Evolutionary conservation across 164 flowering plant species (phyloP).

Genomic region (Euptelea pleiosperma): DNA sequence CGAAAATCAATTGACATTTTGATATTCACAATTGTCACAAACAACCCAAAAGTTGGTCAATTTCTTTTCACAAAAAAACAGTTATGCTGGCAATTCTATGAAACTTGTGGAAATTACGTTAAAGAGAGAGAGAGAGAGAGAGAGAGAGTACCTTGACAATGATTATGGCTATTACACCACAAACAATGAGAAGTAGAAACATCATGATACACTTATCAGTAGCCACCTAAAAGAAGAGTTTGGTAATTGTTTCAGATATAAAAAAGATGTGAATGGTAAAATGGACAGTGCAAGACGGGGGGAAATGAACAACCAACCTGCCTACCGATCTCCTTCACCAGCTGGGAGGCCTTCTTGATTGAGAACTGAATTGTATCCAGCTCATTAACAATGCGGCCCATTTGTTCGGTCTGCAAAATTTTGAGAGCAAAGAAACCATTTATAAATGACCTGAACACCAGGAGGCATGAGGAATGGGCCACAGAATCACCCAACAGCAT

Average conservation of each 20-base stretch:
- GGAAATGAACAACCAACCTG: conserved; percentile 52
- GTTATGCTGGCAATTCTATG: no score
- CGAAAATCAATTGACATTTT: no score
- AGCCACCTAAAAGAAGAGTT: conserved; percentile 60
- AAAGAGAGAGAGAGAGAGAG: conserved; percentile 11
- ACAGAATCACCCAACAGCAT: no score
- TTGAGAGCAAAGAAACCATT: conserved; percentile 15
- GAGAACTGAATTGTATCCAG: conserved; percentile 94
- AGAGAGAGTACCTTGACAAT: conserved; percentile 75
- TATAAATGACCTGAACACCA: conserved; percentile 1
- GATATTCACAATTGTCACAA: no score
- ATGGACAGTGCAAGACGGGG: neutral
- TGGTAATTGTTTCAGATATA: neutral
- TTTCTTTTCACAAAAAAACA: no score
- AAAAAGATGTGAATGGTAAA: neutral
- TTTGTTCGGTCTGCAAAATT: conserved; percentile 85
- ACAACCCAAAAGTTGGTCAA: no score
- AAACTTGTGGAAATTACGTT: no score
- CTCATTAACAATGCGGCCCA: conserved; percentile 94
- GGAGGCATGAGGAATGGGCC: neutral
- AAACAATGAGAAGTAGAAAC: conserved; percentile 76
- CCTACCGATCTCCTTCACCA: conserved; percentile 96
- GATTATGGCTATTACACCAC: conserved; percentile 87
- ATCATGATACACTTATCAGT: conserved; percentile 95
- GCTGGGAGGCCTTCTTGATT: conserved; percentile 92